A percentile compares a stretch with the other conserved stretches of the same genome.
These are phyloP conservation scores for Daldinia childiae DNA, from an alignment of 495 filamentous ascomycete species.

Conservation along the genomic window DNA sequence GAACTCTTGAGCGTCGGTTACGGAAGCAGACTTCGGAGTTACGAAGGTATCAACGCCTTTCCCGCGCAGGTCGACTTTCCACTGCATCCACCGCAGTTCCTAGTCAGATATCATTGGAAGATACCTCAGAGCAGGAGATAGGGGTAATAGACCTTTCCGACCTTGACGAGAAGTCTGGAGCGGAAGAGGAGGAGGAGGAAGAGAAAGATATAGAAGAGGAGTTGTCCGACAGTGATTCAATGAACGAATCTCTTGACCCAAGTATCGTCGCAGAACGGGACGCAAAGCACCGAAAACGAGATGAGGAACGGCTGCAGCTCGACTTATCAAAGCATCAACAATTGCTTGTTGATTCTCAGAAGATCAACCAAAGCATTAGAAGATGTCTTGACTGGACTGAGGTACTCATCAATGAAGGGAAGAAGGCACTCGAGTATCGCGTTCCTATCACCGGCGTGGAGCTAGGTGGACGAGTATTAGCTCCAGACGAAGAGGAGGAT, in stretches of 20 bases:
- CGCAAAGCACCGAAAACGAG: constrained; percentile 62
- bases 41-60: constrained; percentile 81
- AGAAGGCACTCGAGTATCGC: constrained; percentile 83
- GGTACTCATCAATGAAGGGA: constrained; percentile 85
- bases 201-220: constrained; percentile 54
- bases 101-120: constrained; percentile 40
- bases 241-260: constrained; percentile 59
- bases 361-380: constrained; percentile 92
- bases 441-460: constrained; percentile 81
- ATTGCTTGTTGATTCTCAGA: constrained; percentile 85
- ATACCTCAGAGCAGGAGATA: constrained; percentile 40
- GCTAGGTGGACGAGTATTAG: constrained; percentile 81
- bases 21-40: constrained; percentile 90
- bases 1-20: constrained; percentile 88
- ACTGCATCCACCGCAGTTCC: constrained; percentile 42
- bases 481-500: constrained; percentile 63
- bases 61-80: constrained; percentile 77
- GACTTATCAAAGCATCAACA: constrained; percentile 91
- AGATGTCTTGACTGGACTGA: constrained; percentile 88
- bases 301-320: constrained; percentile 79
- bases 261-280: constrained; percentile 55
- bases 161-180: constrained; percentile 57
- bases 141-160: constrained; percentile 56
- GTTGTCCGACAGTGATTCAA: constrained; percentile 52
- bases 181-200: constrained; percentile 44